These are phyloP conservation scores for Syncephalastrum monosporum DNA, from an alignment of 371 early-diverging fungal species.

Conservation along the genomic window DNA sequence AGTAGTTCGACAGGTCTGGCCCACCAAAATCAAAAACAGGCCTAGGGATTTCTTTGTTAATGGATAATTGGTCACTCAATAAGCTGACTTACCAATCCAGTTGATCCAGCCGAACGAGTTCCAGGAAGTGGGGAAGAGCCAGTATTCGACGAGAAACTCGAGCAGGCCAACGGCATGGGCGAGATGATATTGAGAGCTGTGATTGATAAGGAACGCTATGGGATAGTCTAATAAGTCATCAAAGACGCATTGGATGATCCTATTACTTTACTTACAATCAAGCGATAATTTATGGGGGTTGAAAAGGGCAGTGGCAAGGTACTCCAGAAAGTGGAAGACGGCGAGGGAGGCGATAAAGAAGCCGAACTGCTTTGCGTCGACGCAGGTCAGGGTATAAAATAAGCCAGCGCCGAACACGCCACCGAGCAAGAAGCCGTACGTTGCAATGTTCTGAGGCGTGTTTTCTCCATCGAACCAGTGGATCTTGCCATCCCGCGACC, in stretches of 20 bases:
- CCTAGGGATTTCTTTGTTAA: conserved; percentile 31
- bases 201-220: conserved; percentile 76
- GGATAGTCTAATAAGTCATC: background rate
- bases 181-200: conserved; percentile 69
- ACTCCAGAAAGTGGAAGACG: conserved; percentile 78
- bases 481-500: conserved; percentile 19
- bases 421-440: conserved; percentile 67
- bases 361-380: conserved; percentile 52
- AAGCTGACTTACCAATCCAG: conserved; percentile 44
- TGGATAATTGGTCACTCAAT: conserved; percentile 3
- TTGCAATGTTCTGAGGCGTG: conserved; percentile 72
- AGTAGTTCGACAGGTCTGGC: conserved; percentile 67
- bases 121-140: conserved; percentile 56
- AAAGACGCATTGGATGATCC: background rate
- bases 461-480: conserved; percentile 67
- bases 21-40: conserved; percentile 54
- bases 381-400: conserved; percentile 28
- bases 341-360: conserved; percentile 63
- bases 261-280: conserved; percentile 61
- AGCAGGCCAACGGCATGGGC: conserved; percentile 67
- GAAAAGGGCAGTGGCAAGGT: conserved; percentile 75
- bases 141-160: conserved; percentile 71
- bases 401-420: conserved; percentile 58
- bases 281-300: conserved; percentile 59
- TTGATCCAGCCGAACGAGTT: conserved; percentile 57